phyloP scores from a whole-genome alignment of 176 grass and related monocot species.

The Panicum miliaceum region DNA sequence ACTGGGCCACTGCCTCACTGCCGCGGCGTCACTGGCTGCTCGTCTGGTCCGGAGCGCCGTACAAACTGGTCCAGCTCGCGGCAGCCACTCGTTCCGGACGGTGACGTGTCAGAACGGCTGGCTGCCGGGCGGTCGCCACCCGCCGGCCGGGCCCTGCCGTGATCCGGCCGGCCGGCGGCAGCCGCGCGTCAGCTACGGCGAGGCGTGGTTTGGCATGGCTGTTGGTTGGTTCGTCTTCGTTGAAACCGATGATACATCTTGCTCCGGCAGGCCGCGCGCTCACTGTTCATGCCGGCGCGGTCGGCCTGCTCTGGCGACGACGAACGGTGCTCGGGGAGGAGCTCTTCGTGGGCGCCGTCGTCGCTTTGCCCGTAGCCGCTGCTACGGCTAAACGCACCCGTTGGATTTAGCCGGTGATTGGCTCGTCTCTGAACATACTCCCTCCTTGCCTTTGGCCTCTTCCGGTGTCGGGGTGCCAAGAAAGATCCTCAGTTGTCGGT shows the following conservation, averaged over 20 bases:
- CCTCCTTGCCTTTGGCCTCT: neutral
- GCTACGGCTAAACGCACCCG: neutral
- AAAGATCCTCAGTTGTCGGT: neutral
- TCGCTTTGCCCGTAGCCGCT: conserved; percentile 22
- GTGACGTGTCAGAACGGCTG: neutral
- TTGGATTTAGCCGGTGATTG: neutral
- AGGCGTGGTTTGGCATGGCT: neutral
- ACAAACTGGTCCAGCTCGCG: neutral
- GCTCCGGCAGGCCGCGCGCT: neutral
- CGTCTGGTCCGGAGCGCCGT: neutral
- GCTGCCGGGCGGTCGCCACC: neutral
- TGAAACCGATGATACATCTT: neutral
- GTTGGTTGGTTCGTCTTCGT: neutral
- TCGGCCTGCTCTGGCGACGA: neutral
- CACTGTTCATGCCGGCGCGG: neutral
- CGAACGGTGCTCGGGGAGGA: neutral
- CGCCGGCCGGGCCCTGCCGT: neutral
- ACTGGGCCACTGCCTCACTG: neutral
- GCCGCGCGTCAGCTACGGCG: neutral
- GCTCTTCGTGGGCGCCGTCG: conserved; percentile 23
- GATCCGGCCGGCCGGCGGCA: neutral
- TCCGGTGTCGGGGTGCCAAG: neutral
- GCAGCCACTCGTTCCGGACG: neutral
- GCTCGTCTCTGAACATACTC: neutral
- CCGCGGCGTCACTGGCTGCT: neutral